A percentile compares a stretch with the other conserved stretches of the same genome.
These are phyloP conservation scores for Fusarium dlaminii DNA, from an alignment of 2,329 filamentous ascomycete genomes.

Conservation along the genomic window DNA sequence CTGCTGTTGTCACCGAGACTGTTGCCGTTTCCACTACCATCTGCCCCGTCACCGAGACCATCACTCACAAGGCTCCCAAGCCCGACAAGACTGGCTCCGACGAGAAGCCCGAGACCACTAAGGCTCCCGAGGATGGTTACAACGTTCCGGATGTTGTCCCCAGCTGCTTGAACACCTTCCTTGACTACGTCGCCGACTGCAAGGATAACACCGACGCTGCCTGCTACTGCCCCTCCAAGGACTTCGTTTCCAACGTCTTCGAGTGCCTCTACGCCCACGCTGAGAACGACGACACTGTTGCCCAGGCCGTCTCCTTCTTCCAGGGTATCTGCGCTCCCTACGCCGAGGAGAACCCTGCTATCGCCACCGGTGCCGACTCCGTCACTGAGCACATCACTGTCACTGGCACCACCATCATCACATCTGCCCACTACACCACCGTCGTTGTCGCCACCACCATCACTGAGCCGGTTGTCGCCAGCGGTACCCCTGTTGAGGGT, in stretches of 20 bases:
- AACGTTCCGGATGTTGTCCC: slow-evolving; percentile 75
- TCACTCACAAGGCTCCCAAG: slow-evolving; percentile 28
- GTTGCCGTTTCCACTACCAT: slow-evolving; percentile 35
- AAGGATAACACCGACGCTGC: slow-evolving; percentile 80
- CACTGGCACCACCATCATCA: slow-evolving; percentile 61
- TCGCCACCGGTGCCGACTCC: slow-evolving; percentile 78
- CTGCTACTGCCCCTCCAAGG: slow-evolving; percentile 86
- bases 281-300: slow-evolving; percentile 70
- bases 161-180: slow-evolving; percentile 91
- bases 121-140: slow-evolving; percentile 44
- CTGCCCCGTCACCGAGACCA: slow-evolving; percentile 41
- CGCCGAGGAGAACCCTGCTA: slow-evolving; percentile 80
- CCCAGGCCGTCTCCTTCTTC: slow-evolving; percentile 81
- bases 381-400: slow-evolving; percentile 69
- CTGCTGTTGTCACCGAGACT: slow-evolving; percentile 40
- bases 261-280: slow-evolving; percentile 83
- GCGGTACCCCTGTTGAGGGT: slow-evolving; percentile 57
- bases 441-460: slow-evolving; percentile 59
- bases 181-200: slow-evolving; percentile 74
- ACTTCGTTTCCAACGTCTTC: slow-evolving; percentile 83
- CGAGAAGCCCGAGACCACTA: slow-evolving; percentile 44
- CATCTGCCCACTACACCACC: slow-evolving; percentile 60
- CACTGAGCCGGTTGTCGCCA: slow-evolving; percentile 60
- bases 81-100: slow-evolving; percentile 34
- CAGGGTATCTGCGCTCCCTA: slow-evolving; percentile 88